phyloP scores from a whole-genome alignment of 768 basidiomycete genomes.

The Tremella yokohamensis region DNA sequence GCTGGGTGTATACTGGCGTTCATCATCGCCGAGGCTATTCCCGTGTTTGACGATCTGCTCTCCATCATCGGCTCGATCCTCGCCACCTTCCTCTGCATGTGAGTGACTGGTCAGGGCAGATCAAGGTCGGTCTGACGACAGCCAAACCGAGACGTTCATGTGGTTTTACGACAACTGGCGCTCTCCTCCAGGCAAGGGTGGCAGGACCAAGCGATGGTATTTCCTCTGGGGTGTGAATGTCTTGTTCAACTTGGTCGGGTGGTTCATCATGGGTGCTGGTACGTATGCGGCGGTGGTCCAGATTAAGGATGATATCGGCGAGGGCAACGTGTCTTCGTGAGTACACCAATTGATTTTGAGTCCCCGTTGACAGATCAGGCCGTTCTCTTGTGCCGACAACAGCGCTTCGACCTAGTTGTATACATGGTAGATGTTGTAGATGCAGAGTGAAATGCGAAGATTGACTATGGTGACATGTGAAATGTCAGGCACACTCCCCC shows the following conservation, averaged over 20 bases:
- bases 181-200: not conserved
- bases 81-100: conserved; percentile 39
- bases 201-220: conserved; percentile 9
- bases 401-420: conserved; percentile 10
- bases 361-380: conserved; percentile 7
- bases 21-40: conserved; percentile 43
- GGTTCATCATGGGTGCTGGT: conserved; percentile 29
- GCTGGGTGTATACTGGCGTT: conserved; percentile 34
- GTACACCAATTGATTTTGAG: not conserved
- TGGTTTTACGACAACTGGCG: conserved; percentile 35
- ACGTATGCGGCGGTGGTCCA: conserved; percentile 22
- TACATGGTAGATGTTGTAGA: too few species aligned
- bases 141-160: conserved; percentile 27
- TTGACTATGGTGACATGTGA: too few species aligned
- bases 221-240: conserved; percentile 9
- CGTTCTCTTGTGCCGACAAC: conserved; percentile 35
- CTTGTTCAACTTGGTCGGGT: conserved; percentile 19
- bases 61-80: conserved; percentile 39
- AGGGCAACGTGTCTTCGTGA: conserved; percentile 5
- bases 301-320: conserved; percentile 21
- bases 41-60: conserved; percentile 41
- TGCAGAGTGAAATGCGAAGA: too few species aligned
- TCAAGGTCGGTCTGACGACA: conserved; percentile 3
- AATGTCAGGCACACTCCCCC: too few species aligned
- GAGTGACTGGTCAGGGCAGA: not conserved